Evolutionary conservation across 306 rosid genomes (phyloP).

Genomic region (Chamaecrista fasciculata): DNA sequence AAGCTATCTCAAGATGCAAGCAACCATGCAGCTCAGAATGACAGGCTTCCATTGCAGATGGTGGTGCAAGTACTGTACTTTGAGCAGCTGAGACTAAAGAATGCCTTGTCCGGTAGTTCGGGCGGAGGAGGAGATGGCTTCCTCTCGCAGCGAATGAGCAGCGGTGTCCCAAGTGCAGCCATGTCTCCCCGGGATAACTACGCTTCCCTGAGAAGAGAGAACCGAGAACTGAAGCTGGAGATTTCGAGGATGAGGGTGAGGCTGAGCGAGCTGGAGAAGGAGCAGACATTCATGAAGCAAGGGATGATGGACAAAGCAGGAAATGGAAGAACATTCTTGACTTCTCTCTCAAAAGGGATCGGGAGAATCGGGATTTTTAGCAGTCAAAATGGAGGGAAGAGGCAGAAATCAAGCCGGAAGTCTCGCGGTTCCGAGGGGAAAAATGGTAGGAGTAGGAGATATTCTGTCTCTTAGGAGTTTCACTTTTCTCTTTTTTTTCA

Average conservation of each 20-base stretch:
- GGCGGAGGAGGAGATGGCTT: constrained; percentile 64
- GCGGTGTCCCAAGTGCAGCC: constrained; percentile 85
- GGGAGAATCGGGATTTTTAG: constrained; percentile 75
- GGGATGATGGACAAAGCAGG: constrained; percentile 72
- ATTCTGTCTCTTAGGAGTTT: constrained; percentile 51
- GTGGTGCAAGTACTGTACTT: constrained; percentile 72
- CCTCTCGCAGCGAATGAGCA: constrained; percentile 66
- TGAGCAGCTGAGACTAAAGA: constrained; percentile 82
- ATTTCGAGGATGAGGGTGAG: constrained; percentile 85
- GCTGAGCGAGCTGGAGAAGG: constrained; percentile 89
- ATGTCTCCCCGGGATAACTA: constrained; percentile 89
- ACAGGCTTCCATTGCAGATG: constrained; percentile 74
- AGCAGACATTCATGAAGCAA: constrained; percentile 75
- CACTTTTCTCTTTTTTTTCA: constrained; percentile 1
- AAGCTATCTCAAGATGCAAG: constrained; percentile 93
- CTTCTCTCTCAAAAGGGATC: constrained; percentile 77
- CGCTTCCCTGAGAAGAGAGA: constrained; percentile 81
- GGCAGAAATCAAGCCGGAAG: constrained; percentile 58
- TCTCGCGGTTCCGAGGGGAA: constrained; percentile 58
- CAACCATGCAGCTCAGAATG: constrained; percentile 86
- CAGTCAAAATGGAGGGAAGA: constrained; percentile 53
- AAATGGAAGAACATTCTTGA: constrained; percentile 67
- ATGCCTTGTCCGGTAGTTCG: constrained; percentile 60
- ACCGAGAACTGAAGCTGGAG: constrained; percentile 83
- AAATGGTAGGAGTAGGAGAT: constrained; percentile 74